Evolutionary conservation across 1,139 yeast genomes (phyloP).

Genomic region (Meyerozyma smithsonii): DNA sequence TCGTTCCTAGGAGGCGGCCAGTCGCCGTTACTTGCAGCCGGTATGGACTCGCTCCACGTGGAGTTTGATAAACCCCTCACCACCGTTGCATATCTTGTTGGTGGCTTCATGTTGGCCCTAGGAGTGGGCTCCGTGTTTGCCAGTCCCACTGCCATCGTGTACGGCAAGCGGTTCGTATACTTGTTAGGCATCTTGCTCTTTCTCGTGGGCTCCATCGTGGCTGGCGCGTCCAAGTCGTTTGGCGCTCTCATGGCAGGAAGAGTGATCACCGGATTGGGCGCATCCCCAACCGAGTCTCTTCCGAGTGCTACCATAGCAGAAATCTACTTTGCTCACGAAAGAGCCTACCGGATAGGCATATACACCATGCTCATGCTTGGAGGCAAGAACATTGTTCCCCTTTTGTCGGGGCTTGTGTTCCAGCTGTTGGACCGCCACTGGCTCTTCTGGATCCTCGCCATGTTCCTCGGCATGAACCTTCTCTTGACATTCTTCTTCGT

Average conservation of each 20-base stretch:
- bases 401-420: constrained; percentile 52
- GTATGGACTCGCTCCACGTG: constrained; percentile 34
- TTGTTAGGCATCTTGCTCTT: constrained; percentile 46
- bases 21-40: constrained; percentile 59
- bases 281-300: constrained; percentile 58
- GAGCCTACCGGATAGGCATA: constrained; percentile 60
- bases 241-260: constrained; percentile 55
- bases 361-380: constrained; percentile 59
- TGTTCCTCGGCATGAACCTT: constrained; percentile 46
- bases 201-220: constrained; percentile 53
- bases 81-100: constrained; percentile 51
- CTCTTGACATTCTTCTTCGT: constrained; percentile 49
- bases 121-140: constrained; percentile 57
- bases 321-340: constrained; percentile 59
- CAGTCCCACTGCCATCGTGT: constrained; percentile 54
- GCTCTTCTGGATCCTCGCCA: constrained; percentile 58
- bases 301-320: constrained; percentile 60
- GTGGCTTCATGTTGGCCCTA: constrained; percentile 55
- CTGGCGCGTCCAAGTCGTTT: constrained; percentile 44
- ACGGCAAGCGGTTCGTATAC: constrained; percentile 57
- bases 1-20: constrained; percentile 63
- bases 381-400: constrained; percentile 57
- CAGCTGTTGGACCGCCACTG: constrained; percentile 50
- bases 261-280: constrained; percentile 54
- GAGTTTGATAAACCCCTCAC: constrained; percentile 43